Conservation (phyloP, 805 yeast species). For the Candida ulmi region DNA sequence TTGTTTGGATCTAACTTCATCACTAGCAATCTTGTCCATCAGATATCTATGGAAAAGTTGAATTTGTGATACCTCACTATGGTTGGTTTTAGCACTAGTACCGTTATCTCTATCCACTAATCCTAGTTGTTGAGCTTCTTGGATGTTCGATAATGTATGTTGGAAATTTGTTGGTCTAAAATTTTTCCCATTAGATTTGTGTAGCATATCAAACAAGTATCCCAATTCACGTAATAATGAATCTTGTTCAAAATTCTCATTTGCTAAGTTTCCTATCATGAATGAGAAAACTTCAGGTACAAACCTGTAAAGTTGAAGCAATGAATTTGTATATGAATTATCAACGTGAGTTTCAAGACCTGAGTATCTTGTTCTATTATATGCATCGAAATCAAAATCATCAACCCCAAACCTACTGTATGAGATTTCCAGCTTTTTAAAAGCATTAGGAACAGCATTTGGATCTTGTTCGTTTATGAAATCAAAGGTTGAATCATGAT, state of each 20-base stretch:
- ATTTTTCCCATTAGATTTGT: conserved; percentile 70
- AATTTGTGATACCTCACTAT: conserved; percentile 24
- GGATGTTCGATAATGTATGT: conserved; percentile 38
- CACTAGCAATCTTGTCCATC: conserved; percentile 44
- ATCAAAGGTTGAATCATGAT: conserved; percentile 28
- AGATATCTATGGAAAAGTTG: conserved; percentile 57
- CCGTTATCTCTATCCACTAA: conserved; percentile 43
- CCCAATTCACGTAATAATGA: conserved; percentile 79
- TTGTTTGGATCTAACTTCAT: conserved; percentile 34
- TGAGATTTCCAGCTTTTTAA: conserved; percentile 64
- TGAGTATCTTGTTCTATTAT: conserved; percentile 66
- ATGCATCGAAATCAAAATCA: conserved; percentile 86
- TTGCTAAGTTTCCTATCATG: conserved; percentile 49
- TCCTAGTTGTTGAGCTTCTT: conserved; percentile 47
- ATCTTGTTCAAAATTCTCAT: conserved; percentile 39
- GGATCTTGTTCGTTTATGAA: conserved; percentile 21
- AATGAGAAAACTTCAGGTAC: conserved; percentile 68
- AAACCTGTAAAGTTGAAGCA: conserved; percentile 75
- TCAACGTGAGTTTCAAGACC: conserved; percentile 89
- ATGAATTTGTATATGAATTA: conserved; percentile 70
- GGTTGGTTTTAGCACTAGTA: background rate
- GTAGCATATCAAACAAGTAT: conserved; percentile 85
- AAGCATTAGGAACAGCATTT: conserved; percentile 64
- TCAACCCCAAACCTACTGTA: conserved; percentile 90
- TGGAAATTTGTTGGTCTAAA: conserved; percentile 82